Evolutionary conservation across 192 early-diverging fungal species (phyloP).

Genomic region (Spizellomyces punctatus): DNA sequence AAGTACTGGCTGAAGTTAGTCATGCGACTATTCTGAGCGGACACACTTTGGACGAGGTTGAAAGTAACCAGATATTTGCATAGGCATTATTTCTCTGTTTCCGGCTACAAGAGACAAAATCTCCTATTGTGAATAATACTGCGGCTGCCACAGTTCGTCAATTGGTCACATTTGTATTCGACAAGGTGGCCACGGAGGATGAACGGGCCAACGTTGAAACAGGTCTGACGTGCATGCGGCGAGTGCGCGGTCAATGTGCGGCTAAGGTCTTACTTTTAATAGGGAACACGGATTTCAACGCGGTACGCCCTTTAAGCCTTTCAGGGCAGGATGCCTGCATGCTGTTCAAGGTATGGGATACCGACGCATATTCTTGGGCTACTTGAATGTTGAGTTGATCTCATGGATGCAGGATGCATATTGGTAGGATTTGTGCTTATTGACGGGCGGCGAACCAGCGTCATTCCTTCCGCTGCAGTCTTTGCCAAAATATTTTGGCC

Average conservation of each 20-base stretch:
- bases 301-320: background rate
- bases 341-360: conserved; percentile 67
- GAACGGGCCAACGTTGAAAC: background rate
- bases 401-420: background rate
- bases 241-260: no score
- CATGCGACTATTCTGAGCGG: background rate
- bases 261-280: no score
- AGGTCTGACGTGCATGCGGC: no score
- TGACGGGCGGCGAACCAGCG: conserved; percentile 70
- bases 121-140: conserved; percentile 80
- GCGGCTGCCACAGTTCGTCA: conserved; percentile 85
- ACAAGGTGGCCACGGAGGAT: conserved; percentile 76
- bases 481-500: conserved; percentile 73
- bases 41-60: no score
- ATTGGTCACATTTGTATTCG: conserved; percentile 82
- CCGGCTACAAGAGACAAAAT: conserved; percentile 80
- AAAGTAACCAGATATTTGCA: background rate
- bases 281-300: no score
- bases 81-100: conserved; percentile 82
- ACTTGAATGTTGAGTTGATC: background rate
- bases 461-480: conserved; percentile 56
- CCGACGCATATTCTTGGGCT: background rate
- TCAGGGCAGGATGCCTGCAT: conserved; percentile 74
- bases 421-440: conserved; percentile 75
- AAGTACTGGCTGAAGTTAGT: conserved; percentile 75